phyloP scores from a whole-genome alignment of 2,329 filamentous ascomycete genomes.

The Alternaria infectoria region DNA sequence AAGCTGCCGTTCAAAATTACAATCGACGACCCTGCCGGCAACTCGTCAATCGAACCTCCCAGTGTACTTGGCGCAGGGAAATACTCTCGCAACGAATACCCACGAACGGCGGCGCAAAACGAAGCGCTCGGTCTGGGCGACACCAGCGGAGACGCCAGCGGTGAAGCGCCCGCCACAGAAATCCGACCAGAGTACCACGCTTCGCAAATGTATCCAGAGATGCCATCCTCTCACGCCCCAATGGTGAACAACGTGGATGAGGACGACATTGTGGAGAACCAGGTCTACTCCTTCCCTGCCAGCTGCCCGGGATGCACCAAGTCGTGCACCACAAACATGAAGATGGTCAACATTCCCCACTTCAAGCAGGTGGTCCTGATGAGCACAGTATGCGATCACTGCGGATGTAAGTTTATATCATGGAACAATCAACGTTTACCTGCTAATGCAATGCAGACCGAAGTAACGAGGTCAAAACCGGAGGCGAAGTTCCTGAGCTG shows the following conservation, averaged over 20 bases:
- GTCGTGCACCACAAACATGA: constrained; percentile 91
- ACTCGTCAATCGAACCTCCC: constrained; percentile 94
- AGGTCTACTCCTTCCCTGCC: constrained; percentile 91
- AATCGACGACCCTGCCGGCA: constrained; percentile 90
- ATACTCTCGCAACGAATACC: constrained; percentile 85
- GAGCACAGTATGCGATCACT: constrained; percentile 89
- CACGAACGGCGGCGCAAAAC: constrained; percentile 85
- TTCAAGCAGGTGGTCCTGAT: constrained; percentile 98
- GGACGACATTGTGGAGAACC: constrained; percentile 86
- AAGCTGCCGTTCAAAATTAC: constrained; percentile 87
- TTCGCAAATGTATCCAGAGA: constrained; percentile 52
- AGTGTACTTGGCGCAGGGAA: constrained; percentile 79
- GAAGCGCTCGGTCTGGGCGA: constrained; percentile 76
- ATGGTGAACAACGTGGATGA: constrained; percentile 53
- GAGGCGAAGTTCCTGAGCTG: constrained; percentile 85
- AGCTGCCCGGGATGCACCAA: constrained; percentile 90
- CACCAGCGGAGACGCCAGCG: constrained; percentile 52
- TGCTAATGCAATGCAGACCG: constrained; percentile 60
- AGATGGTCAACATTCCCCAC: constrained; percentile 97
- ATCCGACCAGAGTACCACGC: constrained; percentile 61
- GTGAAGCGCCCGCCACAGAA: constrained; percentile 62
- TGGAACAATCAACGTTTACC: background rate
- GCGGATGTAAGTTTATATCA: constrained; percentile 64
- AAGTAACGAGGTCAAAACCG: constrained; percentile 97
- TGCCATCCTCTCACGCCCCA: constrained; percentile 41